These are phyloP conservation scores for Tylopilus cervinicoccineus DNA, from an alignment of 768 basidiomycete genomes.

Conservation along the genomic window DNA sequence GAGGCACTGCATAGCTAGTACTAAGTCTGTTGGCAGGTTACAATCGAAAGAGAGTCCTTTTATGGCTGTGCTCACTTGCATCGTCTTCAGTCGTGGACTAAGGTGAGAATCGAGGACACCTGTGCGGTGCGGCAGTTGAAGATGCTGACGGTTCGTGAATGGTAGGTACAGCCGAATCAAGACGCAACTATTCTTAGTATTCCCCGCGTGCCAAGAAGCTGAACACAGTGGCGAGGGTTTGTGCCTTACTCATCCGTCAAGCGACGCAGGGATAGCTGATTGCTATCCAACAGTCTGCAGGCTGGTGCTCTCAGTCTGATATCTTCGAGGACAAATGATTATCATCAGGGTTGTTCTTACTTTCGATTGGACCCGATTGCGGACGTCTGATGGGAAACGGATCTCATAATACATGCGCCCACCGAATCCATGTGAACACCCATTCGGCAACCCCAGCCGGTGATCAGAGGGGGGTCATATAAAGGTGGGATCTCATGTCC, in stretches of 20 bases:
- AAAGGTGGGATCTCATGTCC: constrained; percentile 11
- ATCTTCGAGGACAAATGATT: too few relatives aligned
- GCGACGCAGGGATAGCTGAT: neutral
- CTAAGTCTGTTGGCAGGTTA: too few relatives aligned
- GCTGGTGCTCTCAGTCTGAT: neutral
- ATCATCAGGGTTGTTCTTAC: neutral
- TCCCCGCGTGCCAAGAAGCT: neutral
- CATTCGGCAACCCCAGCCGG: constrained; percentile 6
- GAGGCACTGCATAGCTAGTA: too few relatives aligned
- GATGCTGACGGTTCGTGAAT: too few relatives aligned
- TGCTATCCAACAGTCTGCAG: neutral
- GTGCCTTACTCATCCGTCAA: neutral
- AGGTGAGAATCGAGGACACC: too few relatives aligned
- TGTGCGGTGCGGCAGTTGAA: too few relatives aligned
- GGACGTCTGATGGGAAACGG: neutral
- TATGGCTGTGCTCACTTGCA: too few relatives aligned
- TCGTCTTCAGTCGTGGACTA: too few relatives aligned
- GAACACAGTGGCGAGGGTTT: too few relatives aligned
- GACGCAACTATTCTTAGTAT: neutral
- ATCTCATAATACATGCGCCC: constrained; percentile 1
- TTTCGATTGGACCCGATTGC: neutral
- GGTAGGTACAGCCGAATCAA: neutral
- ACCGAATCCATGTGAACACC: neutral
- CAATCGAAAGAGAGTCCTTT: neutral
- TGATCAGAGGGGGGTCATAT: constrained; percentile 8